Conservation (phyloP, 202 grass and related monocot species). For the Schoenoplectus triqueter region DNA sequence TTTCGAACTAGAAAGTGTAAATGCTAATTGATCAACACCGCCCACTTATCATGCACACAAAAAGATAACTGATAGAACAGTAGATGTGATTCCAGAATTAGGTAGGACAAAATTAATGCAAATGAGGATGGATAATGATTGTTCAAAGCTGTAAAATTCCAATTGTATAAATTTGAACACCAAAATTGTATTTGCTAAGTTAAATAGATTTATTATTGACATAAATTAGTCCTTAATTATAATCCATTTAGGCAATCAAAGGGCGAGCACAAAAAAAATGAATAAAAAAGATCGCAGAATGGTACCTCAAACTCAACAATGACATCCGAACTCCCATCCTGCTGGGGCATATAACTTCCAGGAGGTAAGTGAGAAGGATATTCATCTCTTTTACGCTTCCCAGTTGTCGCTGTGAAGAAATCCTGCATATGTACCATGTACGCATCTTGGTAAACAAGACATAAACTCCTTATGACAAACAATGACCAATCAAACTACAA, state of each 20-base stretch:
- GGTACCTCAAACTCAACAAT: constrained; percentile 54
- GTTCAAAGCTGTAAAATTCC: background rate
- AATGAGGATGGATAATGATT: background rate
- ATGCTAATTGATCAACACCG: background rate
- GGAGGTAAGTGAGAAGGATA: constrained; percentile 75
- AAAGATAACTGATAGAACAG: background rate
- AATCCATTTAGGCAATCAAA: background rate
- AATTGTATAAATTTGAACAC: background rate
- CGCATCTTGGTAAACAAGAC: background rate
- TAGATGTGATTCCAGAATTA: background rate
- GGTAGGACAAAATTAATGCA: background rate
- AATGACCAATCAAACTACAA: background rate
- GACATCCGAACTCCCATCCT: constrained; percentile 85
- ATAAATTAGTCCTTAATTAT: background rate
- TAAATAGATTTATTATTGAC: constrained; percentile 4
- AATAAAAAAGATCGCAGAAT: background rate
- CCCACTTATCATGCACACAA: background rate
- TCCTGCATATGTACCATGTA: constrained; percentile 56
- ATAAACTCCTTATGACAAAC: constrained; percentile 12
- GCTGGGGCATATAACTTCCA: constrained; percentile 84
- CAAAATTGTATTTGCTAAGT: background rate
- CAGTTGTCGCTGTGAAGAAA: constrained; percentile 85
- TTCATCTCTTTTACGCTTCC: constrained; percentile 91
- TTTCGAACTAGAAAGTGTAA: background rate
- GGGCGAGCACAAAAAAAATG: background rate